Base-by-base conservation (phyloP, 2,329 filamentous ascomycete genomes). In the Nannizzia gypsea region DNA sequence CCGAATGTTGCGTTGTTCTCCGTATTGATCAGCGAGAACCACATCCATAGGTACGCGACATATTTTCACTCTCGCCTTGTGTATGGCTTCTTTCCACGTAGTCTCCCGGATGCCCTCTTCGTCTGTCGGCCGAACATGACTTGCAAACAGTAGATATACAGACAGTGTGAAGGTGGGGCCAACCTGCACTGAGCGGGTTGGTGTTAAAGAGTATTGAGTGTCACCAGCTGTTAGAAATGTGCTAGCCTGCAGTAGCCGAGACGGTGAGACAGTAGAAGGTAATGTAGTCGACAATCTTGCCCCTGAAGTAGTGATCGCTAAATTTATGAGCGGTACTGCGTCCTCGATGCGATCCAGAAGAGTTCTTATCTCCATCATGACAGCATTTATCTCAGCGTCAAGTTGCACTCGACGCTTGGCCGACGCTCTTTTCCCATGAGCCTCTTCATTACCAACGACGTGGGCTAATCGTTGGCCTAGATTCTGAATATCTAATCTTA, bases 1-100 rank as follows among this genome's bases (percentile, higher is more conserved):
- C 9, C 68, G 67, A 31, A 76, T 65, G 34, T 65, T 64, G 5
- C 64, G 61, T 34, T 61, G 60, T 26, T 13, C 26, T 38, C 55
- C 56, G 34, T 57, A 52, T 59, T 60, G 42, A 61, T 57, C 8
- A 69, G 69, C 22, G 72, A 66, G 62, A 0, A 80, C 71, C 42
- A 78, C 69, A 46, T 81, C 77, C 34, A 86, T 73, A 0, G 85
- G 87, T 0, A 88, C 82, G 55, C 91, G 81, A 66, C 87, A 81
- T 9, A 99, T 78, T 61, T 90, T 89, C 11, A 96, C 84, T 42
- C 85, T 83, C 17, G 90, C 89, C 72, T 97, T 99, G 76, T 97
- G 91, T 62, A 96, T 86, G 44, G 95, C 90, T 71, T 99, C 92
- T 70, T 97, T 93, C 93, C 93, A 97, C 0, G 91, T 87, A 0